Base-by-base conservation (phyloP, 345 rosid genomes). In the Syzygium grande region DNA sequence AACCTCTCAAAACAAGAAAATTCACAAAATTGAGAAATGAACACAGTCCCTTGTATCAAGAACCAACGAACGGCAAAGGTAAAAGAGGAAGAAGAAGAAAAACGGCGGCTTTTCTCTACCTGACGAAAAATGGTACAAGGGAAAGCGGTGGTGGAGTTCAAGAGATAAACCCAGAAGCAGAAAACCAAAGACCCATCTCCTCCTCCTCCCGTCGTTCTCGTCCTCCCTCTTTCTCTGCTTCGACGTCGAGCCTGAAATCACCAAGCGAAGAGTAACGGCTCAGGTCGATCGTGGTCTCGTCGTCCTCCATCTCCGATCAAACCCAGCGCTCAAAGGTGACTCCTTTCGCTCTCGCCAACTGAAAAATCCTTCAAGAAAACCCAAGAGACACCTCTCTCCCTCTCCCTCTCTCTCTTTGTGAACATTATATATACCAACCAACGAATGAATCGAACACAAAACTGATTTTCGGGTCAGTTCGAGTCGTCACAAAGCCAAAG, bases 81-180 rank as follows among this genome's bases (percentile, higher is more conserved):
- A 46, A 6, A 11, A 34, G 78, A 59, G 51, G 63, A 43, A 41
- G 73, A 73, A 55, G 17, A 11, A 22, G 9, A 25, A 79, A 89
- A 52, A 17, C 27, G 51, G 54, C 63, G 46, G 27, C 59, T 15
- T 61, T 85, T 30, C 16, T 22, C 77, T 51, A 94, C 98, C 97
- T 92, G 98, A 73, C 93, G 88, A 87, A 94, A 89, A 85, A 94
- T 89, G 54, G 94, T 88, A 21, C 91, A 88, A 52, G 95, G 96
- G 90, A 91, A 93, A 25, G 92, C 68, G 30, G 93, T 68, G 30
- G 93, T 80, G 90, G 93, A 89, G 88, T 92, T 89, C 87, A 94
- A 89, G 87, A 96, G 94, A 89, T 92, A 96, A 91, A 93, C 90
- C 98, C 97, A 96, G 87, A 92, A 95, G 88, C 94, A 94, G 61